These are phyloP conservation scores for Pueraria montana DNA, from an alignment of 306 rosid genomes.

Conservation along the genomic window DNA sequence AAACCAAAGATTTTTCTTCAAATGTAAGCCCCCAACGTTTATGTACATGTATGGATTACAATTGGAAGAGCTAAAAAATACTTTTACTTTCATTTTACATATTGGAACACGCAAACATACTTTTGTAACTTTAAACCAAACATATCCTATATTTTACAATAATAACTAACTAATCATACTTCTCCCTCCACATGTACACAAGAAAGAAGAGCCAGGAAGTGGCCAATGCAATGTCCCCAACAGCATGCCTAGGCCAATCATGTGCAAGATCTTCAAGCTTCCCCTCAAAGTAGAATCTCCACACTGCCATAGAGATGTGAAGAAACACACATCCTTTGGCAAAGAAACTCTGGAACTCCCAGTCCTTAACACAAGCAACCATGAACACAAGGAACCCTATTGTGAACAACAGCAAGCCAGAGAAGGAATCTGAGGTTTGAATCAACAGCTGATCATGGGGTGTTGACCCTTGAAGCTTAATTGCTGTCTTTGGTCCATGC, in stretches of 20 bases:
- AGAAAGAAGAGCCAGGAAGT: slow-evolving; percentile 83
- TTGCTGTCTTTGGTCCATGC: slow-evolving; percentile 78
- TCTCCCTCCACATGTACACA: slow-evolving; percentile 85
- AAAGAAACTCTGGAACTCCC: slow-evolving; percentile 87
- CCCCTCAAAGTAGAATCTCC: slow-evolving; percentile 82
- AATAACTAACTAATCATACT: slow-evolving; percentile 68
- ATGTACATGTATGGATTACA: too few species aligned
- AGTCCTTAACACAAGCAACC: slow-evolving; percentile 87
- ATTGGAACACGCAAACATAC: too few species aligned
- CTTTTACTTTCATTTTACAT: too few species aligned
- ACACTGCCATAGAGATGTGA: slow-evolving; percentile 86
- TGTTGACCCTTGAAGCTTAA: slow-evolving; percentile 89
- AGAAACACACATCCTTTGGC: slow-evolving; percentile 87
- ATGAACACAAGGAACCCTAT: slow-evolving; percentile 81
- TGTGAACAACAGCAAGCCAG: slow-evolving; percentile 78
- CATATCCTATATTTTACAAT: too few species aligned
- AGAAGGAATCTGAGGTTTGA: slow-evolving; percentile 84
- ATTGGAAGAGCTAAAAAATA: too few species aligned
- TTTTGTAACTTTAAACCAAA: too few species aligned
- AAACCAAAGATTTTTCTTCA: neutral
- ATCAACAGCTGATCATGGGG: slow-evolving; percentile 83
- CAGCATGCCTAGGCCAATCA: slow-evolving; percentile 79
- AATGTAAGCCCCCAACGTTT: neutral
- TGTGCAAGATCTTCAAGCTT: slow-evolving; percentile 71
- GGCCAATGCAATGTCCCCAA: slow-evolving; percentile 83